A percentile compares a stretch with the other conserved stretches of the same genome.
Evolutionary conservation across 2,329 filamentous ascomycete genomes (phyloP).

Genomic region (Elsinoe necatrix): DNA sequence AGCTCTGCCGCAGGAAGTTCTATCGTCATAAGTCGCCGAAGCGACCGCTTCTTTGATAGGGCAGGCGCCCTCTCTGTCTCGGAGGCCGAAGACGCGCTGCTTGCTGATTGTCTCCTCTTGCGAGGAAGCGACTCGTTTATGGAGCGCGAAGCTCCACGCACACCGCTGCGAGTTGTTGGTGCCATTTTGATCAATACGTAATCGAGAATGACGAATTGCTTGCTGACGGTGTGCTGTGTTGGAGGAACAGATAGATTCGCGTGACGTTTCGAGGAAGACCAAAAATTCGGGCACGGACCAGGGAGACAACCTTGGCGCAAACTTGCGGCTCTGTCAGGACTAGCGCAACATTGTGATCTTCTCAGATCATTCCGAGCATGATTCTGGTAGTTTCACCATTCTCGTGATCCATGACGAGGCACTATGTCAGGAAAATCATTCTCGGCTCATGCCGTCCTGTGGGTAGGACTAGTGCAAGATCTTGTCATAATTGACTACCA

Average conservation of each 20-base stretch:
- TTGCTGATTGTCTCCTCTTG: constrained; percentile 7
- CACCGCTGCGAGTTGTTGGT: constrained; percentile 10
- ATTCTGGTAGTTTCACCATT: not conserved
- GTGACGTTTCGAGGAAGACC: not conserved
- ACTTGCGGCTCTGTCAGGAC: not conserved
- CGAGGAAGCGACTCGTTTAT: not conserved
- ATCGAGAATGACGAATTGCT: not conserved
- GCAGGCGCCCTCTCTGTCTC: constrained; percentile 7
- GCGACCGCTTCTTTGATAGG: constrained; percentile 8
- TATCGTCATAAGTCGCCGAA: constrained; percentile 14
- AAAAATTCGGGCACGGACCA: constrained; percentile 1
- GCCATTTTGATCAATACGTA: constrained; percentile 3
- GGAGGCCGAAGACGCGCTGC: constrained; percentile 10
- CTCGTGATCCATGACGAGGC: too few relatives aligned
- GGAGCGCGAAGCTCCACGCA: not conserved
- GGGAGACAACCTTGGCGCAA: not conserved
- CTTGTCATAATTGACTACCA: too few relatives aligned
- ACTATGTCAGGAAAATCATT: too few relatives aligned
- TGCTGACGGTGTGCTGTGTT: not conserved
- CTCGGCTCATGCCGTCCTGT: too few relatives aligned
- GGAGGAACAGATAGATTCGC: not conserved
- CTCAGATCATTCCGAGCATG: not conserved
- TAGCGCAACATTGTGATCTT: not conserved
- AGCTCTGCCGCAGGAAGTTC: constrained; percentile 11
- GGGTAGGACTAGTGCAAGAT: too few relatives aligned